Percentiles rank a stretch among this genome's conserved stretches.
phyloP scores from a whole-genome alignment of 768 basidiomycete species.

The Termitomyces sp. region DNA sequence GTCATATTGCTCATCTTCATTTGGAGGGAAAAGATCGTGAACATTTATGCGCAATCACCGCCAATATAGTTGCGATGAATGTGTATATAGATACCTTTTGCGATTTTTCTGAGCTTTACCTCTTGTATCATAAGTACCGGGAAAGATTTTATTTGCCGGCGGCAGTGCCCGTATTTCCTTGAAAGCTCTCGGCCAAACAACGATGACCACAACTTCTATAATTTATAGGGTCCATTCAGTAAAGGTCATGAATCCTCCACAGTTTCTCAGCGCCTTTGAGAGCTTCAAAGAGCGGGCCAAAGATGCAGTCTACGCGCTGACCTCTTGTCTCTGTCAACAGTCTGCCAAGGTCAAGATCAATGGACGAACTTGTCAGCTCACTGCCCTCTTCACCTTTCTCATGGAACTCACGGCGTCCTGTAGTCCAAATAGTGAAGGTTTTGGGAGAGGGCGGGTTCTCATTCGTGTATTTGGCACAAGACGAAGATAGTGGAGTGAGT shows the following conservation, averaged over 20 bases:
- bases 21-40: constrained; percentile 25
- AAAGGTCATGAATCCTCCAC: constrained; percentile 27
- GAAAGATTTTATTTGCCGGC: neutral
- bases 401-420: constrained; percentile 4
- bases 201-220: neutral
- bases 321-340: constrained; percentile 77
- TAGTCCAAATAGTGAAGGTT: constrained; percentile 87
- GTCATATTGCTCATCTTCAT: constrained; percentile 23
- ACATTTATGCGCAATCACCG: neutral
- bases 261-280: constrained; percentile 46
- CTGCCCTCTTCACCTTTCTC: constrained; percentile 1
- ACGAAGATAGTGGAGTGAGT: constrained; percentile 78
- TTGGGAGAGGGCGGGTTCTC: constrained; percentile 97
- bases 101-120: no score
- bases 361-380: constrained; percentile 80
- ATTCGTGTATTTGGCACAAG: constrained; percentile 86
- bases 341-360: constrained; percentile 93
- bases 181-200: constrained; percentile 5
- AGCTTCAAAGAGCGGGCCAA: constrained; percentile 70
- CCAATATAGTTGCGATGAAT: constrained; percentile 1
- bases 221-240: neutral
- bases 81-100: neutral
- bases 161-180: constrained; percentile 10
- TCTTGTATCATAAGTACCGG: neutral
- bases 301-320: constrained; percentile 78